phyloP scores from a whole-genome alignment of 208 protist genomes.

The Crithidia fasciculata region DNA sequence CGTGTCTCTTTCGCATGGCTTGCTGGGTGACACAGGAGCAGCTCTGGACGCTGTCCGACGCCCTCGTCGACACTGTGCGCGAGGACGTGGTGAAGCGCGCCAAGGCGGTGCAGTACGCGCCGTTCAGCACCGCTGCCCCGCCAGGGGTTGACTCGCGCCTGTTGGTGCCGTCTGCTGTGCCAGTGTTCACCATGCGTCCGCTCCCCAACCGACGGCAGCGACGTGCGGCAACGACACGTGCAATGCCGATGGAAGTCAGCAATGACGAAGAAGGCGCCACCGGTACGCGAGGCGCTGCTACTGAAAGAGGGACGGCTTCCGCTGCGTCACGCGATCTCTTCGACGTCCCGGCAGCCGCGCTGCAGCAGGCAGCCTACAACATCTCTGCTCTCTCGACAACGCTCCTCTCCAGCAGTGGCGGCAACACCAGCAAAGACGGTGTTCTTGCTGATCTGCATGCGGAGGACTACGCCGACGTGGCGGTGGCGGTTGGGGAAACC shows the following conservation, averaged over 20 bases:
- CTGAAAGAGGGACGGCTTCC: background rate
- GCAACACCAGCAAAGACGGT: background rate
- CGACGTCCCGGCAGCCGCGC: constrained; percentile 34
- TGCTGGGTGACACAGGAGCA: constrained; percentile 71
- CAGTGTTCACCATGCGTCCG: constrained; percentile 33
- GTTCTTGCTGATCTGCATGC: constrained; percentile 15
- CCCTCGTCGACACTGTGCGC: constrained; percentile 59
- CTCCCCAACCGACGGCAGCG: constrained; percentile 2
- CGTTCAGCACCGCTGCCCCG: constrained; percentile 23
- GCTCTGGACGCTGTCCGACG: constrained; percentile 63
- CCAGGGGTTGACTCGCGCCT: constrained; percentile 30
- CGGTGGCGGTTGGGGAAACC: constrained; percentile 50
- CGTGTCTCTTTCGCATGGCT: constrained; percentile 47
- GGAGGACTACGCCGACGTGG: constrained; percentile 52
- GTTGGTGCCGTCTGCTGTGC: constrained; percentile 26
- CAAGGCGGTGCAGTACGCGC: constrained; percentile 32
- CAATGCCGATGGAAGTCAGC: no score
- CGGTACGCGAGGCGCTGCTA: no score
- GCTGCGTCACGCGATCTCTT: constrained; percentile 26
- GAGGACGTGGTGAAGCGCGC: constrained; percentile 51
- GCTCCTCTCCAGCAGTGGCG: constrained; percentile 33
- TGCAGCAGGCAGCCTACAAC: constrained; percentile 57
- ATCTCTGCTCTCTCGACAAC: constrained; percentile 61
- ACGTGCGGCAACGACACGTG: no score
- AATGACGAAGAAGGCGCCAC: no score